Evolutionary conservation across 2,329 filamentous ascomycete genomes (phyloP), one percentile per base, ranked within the genome.

Genomic region (Blumeria hordei): DNA sequence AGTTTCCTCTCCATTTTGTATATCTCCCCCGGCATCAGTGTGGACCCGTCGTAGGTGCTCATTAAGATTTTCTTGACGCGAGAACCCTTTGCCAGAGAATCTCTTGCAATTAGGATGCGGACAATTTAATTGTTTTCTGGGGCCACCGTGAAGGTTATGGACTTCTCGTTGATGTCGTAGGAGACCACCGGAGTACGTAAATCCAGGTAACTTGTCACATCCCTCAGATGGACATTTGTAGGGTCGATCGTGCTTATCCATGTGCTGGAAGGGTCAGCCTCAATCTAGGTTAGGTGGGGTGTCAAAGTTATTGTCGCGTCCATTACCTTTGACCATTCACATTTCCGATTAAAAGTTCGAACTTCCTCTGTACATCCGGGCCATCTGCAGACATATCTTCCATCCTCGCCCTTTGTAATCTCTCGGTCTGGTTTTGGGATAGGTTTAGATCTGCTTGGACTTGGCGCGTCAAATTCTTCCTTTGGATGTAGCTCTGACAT

Each of bases 191-290:
- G 85, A 90, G 66, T 96, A 96, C 0, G 90, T 96, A 67, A 96
- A 96, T 1, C 90, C 90, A 54, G 85, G 85, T 0, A 94, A 76
- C 63, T 94, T 94, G 63, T 90, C 86, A 68, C 90, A 95, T 39
- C 83, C 84, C n/a, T 78, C 74, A 45, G 83, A 80, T 21, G 72
- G 74, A 67, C 90, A 96, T 63, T 88, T 85, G 66, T 95, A 96
- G 1, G 90, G 90, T 11, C 90, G 77, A 62, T 94, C 88, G 66
- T 96, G 90, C 67, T 94, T 94, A 70, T 96, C 90, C 88, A 95
- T 95, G 67, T 96, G 90, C 70, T 96, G 58, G 54, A 57, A 7
- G 11, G n/a, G 14, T 54, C 35, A 45, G 56, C 41, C 21, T 55
- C 11, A n/a, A 52, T 56, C 21, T 33, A 55, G 9, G 33, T 43